Evolutionary conservation across 2,329 filamentous ascomycete species (phyloP), one percentile per base, ranked within the genome.

Genomic region (Penicillium sp.): DNA sequence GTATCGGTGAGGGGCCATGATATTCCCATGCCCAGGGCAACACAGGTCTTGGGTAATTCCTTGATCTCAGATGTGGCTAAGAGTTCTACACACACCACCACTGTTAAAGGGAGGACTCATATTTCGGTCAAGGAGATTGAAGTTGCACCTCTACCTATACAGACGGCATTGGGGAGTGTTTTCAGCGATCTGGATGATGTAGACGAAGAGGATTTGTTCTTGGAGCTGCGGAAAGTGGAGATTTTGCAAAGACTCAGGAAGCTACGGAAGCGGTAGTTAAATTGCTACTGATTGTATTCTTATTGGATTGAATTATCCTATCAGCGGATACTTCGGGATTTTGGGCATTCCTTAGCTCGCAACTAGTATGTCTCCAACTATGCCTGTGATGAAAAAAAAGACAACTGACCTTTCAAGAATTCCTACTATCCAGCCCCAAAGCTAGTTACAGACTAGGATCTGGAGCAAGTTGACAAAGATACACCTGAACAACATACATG

Each of bases 191-290:
- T 75, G 42, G 67, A 73, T 17, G 69, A 67, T 21, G 70, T 68
- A 1, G 73, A 75, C 45, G 72, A 75, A 50, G 72, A 75, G 29
- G 71, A 74, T 56, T 53, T 75, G 46, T 67, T 69, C 10, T 57
- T 75, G 50, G 72, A 75, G 56, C 46, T 75, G 27, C 63, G 72
- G 23, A 72, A 69, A 53, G 60, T 75, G 38, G 72, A 75, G 58
- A 71, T 75, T 46, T 48, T 74, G 33, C 71, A 74, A 59, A 65
- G 63, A 57, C 50, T 75, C 40, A 74, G 72, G 64, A 70, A 62
- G 33, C 38, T 74, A 46, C 61, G 62, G 40, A 73, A 69, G 52
- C 45, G 64, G 0, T 66, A 67, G 55, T 37, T 62, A 19, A 52
- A 46, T 4, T 64, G 64, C 49, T 60, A 62, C 35, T 66, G 56